Percentiles rank a stretch among this genome's conserved stretches.
These are phyloP conservation scores for Neurospora sp. DNA, from an alignment of 495 filamentous ascomycete species.

Conservation along the genomic window DNA sequence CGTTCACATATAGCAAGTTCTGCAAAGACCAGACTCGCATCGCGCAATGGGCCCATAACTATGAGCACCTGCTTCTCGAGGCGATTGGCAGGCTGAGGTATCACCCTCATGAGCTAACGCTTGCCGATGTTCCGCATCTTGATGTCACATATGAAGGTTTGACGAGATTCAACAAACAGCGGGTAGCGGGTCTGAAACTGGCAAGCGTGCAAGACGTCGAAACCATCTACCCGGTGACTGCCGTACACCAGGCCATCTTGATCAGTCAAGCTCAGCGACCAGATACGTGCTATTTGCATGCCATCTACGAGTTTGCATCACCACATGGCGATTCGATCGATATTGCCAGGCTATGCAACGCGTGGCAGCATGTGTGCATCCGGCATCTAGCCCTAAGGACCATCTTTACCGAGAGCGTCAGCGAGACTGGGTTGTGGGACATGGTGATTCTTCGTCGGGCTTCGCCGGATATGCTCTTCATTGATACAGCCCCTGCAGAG, in stretches of 20 bases:
- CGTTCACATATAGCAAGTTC: constrained; percentile 51
- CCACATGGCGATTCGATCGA: constrained; percentile 28
- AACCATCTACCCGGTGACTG: constrained; percentile 52
- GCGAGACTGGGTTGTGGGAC: constrained; percentile 29
- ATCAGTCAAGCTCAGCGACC: constrained; percentile 47
- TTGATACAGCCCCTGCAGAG: constrained; percentile 30
- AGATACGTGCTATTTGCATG: constrained; percentile 49
- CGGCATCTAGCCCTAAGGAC: constrained; percentile 32
- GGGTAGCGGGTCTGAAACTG: constrained; percentile 41
- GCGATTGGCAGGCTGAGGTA: constrained; percentile 40
- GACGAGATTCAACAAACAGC: constrained; percentile 37
- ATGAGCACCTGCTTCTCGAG: constrained; percentile 42
- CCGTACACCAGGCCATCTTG: constrained; percentile 57
- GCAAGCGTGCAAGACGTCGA: constrained; percentile 33
- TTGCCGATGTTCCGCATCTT: constrained; percentile 54
- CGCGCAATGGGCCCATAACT: constrained; percentile 47
- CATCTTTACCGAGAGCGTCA: constrained; percentile 33
- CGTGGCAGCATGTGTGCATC: constrained; percentile 32
- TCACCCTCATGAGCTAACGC: constrained; percentile 40
- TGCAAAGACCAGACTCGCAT: constrained; percentile 51
- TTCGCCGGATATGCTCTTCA: constrained; percentile 38
- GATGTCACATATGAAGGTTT: constrained; percentile 50
- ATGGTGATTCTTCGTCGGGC: constrained; percentile 31
- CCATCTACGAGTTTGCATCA: constrained; percentile 48
- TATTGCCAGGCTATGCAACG: constrained; percentile 30